Conservation (phyloP, 2,329 filamentous ascomycete genomes). For the Monilinia aucupariae region DNA sequence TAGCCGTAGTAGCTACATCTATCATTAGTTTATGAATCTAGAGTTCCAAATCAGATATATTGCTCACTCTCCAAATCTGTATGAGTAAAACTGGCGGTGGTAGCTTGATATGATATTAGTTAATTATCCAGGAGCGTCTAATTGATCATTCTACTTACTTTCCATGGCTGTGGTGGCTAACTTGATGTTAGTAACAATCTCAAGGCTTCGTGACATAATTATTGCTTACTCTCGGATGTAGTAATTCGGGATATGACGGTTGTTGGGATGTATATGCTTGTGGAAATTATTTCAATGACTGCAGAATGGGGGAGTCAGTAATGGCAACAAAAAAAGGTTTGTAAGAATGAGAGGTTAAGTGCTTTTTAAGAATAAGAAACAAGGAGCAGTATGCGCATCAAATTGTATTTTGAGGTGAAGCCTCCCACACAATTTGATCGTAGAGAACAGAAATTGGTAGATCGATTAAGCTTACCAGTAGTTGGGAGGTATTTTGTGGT, state of each 20-base stretch:
- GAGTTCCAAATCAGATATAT: not conserved
- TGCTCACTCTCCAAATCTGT: constrained; percentile 5
- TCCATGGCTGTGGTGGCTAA: not conserved
- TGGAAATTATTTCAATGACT: not conserved
- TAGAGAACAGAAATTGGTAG: not conserved
- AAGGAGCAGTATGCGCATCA: too few relatives aligned
- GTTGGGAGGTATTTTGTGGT: not conserved
- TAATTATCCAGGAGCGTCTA: too few relatives aligned
- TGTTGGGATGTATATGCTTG: constrained; percentile 4
- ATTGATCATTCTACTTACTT: too few relatives aligned
- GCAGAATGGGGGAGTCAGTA: not conserved
- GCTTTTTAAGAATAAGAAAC: too few relatives aligned
- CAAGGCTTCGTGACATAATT: not conserved
- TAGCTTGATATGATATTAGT: not conserved
- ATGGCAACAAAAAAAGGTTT: not conserved
- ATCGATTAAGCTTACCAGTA: not conserved
- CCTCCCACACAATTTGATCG: too few relatives aligned
- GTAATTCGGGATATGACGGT: constrained; percentile 11
- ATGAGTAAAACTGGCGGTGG: not conserved
- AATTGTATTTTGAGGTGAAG: too few relatives aligned
- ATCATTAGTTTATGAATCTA: not conserved
- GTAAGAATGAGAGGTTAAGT: too few relatives aligned
- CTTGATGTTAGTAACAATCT: not conserved
- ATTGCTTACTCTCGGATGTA: constrained; percentile 9
- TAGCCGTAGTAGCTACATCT: not conserved